Percentiles rank a stretch among this genome's conserved stretches.
Conservation (phyloP, 768 basidiomycete genomes). For the Boletus pseudopeckii region DNA sequence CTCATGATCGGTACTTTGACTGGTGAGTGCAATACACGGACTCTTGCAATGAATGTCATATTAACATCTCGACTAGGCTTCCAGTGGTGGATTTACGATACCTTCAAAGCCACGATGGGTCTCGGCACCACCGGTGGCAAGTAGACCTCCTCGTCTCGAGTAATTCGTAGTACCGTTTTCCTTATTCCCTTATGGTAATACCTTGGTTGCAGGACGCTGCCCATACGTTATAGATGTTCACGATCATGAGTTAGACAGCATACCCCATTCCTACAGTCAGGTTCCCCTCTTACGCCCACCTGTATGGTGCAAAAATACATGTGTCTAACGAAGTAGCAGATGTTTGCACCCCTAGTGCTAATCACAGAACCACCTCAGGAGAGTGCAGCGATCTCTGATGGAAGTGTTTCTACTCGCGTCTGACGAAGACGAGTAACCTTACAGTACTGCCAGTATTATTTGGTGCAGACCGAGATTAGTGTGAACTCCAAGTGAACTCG, state of each 20-base stretch:
- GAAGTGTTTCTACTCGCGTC: too few species aligned
- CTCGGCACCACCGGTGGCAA: constrained; percentile 87
- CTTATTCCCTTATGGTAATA: constrained; percentile 1
- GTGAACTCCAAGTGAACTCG: neutral
- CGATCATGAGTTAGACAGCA: neutral
- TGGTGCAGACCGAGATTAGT: too few species aligned
- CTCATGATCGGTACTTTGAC: constrained; percentile 72
- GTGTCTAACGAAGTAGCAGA: too few species aligned
- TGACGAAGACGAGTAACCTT: too few species aligned
- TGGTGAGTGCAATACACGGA: constrained; percentile 22
- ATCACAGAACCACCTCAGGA: too few species aligned
- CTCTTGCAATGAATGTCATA: neutral
- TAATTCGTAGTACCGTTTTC: neutral
- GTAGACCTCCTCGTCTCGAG: constrained; percentile 36
- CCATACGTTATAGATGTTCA: constrained; percentile 6
- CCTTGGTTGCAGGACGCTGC: neutral
- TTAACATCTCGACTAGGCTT: constrained; percentile 48
- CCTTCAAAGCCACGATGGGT: constrained; percentile 80
- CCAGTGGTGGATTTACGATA: constrained; percentile 94
- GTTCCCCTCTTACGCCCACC: neutral
- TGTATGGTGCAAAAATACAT: neutral
- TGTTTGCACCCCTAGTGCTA: too few species aligned
- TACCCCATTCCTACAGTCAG: neutral
- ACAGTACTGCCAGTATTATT: too few species aligned
- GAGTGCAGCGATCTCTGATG: too few species aligned